Base-by-base conservation (phyloP, 1,139 yeast species). In the Yamadazyma pseudoaaseri region DNA sequence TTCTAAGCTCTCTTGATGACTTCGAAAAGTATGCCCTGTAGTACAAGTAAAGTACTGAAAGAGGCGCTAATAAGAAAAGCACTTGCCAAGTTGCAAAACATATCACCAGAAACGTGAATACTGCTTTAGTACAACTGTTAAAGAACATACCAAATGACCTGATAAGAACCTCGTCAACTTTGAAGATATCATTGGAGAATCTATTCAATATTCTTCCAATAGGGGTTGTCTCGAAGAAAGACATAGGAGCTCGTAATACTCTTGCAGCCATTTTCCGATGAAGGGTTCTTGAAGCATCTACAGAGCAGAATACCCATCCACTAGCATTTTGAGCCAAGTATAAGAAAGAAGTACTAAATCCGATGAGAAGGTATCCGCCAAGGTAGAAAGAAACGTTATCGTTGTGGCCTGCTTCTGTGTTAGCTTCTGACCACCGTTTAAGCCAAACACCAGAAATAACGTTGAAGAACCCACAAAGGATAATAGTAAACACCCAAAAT, bases 161-260 rank as follows among this genome's bases (percentile, higher is more conserved):
- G 16, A 62, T 54, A 8, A 62, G 43, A 22, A 52, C 53, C 34
- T 48, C 51, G 42, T 65, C 73, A 31, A 65, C 51, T n/a, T 49
- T 51, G 16, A 54, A 52, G 20, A 65, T 58, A 40, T 65, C 69
- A 28, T 63, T 64, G 5, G 69, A 51, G 39, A 62, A 65, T 38
- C 71, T 53, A 41, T 64, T 64, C 50, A 62, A 54, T 27, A 65
- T 60, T 39, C 70, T 44, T 1, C 69, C 70, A 22, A 59, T 49
- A 12, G 72, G 72, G 0, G 70, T 65, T 9, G 71, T 64, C 37
- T 65, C 72, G 38, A 65, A 65, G 41, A 64, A 65, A 3, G 66
- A 56, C 72, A 65, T 65, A 24, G 72, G 72, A 2, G 69, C 55
- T 35, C 65, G 51, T 36, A 64, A 52, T 1, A 65, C 60, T 6